Conservation (phyloP, 495 filamentous ascomycete genomes). For the Amorphotheca resinae region DNA sequence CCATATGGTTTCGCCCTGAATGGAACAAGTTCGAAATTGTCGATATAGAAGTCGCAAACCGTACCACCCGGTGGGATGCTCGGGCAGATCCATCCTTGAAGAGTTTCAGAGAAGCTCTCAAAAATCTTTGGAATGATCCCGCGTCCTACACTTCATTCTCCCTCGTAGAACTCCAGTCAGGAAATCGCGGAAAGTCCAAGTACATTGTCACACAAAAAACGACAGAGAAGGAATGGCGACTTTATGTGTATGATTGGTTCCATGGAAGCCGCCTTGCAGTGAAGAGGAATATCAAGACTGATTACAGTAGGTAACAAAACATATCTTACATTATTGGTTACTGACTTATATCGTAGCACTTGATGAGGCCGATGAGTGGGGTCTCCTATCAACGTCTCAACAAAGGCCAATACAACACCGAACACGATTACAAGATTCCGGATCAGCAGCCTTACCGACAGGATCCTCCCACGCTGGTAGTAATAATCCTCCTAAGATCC, state of each 20-base stretch:
- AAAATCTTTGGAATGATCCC: neutral
- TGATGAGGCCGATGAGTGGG: neutral
- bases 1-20: constrained; percentile 6
- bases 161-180: neutral
- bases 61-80: neutral
- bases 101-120: neutral
- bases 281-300: neutral
- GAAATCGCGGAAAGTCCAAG: neutral
- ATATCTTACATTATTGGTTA: neutral
- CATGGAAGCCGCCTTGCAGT: neutral
- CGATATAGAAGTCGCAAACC: neutral
- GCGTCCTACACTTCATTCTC: neutral
- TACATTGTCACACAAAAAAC: constrained; percentile 1
- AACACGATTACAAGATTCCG: too few species aligned
- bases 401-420: too few species aligned
- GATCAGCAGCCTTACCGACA: too few species aligned
- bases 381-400: neutral
- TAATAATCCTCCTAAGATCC: neutral
- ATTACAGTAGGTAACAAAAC: neutral
- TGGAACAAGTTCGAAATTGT: neutral
- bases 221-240: constrained; percentile 2
- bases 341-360: neutral
- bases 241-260: constrained; percentile 7
- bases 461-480: too few species aligned
- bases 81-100: neutral